These are phyloP conservation scores for Prorocentrum cordatum DNA, from an alignment of 169 alveolate species.

Conservation along the genomic window DNA sequence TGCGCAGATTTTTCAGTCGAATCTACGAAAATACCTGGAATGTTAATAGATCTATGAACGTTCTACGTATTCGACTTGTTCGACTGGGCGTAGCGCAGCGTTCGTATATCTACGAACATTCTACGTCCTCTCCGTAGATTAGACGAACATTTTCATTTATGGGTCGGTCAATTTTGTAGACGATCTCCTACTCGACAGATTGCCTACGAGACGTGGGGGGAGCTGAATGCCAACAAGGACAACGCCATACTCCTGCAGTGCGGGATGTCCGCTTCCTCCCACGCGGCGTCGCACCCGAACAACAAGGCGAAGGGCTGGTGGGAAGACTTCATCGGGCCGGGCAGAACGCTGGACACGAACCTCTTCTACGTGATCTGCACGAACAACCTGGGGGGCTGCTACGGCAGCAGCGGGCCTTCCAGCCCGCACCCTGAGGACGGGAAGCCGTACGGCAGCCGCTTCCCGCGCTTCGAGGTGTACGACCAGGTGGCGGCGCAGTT, in stretches of 20 bases:
- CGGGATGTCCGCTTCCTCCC: conserved; percentile 48
- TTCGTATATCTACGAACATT: too few species aligned
- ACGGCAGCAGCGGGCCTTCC: conserved; percentile 44
- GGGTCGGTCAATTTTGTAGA: too few species aligned
- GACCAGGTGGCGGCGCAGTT: conserved; percentile 62
- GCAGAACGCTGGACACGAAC: conserved; percentile 25
- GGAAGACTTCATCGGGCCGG: conserved; percentile 30
- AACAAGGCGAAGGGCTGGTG: conserved; percentile 36
- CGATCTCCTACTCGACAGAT: too few species aligned
- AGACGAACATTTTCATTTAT: too few species aligned
- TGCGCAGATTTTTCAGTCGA: too few species aligned
- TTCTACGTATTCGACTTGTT: too few species aligned
- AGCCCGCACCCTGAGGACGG: background rate
- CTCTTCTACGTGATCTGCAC: conserved; percentile 42
- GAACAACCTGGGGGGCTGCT: conserved; percentile 43
- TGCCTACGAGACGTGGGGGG: conserved; percentile 60
- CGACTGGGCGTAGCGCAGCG: too few species aligned
- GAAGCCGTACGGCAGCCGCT: conserved; percentile 3
- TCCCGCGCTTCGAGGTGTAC: conserved; percentile 41
- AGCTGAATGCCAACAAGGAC: conserved; percentile 26
- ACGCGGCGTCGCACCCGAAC: conserved; percentile 20
- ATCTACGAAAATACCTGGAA: too few species aligned
- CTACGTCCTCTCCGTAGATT: too few species aligned
- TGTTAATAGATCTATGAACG: too few species aligned
- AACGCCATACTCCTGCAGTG: conserved; percentile 38